phyloP scores from a whole-genome alignment of 441 rosid genomes.

The Euphorbia schlechtendalii region DNA sequence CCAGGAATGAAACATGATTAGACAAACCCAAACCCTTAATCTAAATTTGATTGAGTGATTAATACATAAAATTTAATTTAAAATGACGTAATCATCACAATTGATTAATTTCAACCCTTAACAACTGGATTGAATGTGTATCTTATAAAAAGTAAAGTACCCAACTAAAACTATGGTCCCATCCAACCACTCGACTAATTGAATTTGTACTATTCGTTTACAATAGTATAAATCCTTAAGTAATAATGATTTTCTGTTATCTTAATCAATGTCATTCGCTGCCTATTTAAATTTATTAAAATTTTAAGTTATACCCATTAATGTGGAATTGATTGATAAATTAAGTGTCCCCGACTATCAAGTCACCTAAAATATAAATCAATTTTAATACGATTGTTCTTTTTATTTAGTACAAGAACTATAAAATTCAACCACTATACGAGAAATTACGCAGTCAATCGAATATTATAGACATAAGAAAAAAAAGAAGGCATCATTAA shows the following conservation, averaged over 20 bases:
- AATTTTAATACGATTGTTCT: no score
- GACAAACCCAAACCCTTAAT: neutral
- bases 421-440: no score
- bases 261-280: neutral
- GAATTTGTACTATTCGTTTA: neutral
- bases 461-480: neutral
- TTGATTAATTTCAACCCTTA: neutral
- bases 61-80: neutral
- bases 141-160: neutral
- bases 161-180: neutral
- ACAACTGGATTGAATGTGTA: neutral
- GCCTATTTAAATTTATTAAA: neutral
- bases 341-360: no score
- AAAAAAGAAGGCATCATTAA: neutral
- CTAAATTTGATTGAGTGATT: neutral
- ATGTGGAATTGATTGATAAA: no score
- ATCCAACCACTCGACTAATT: neutral
- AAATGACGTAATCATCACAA: neutral
- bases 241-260: neutral
- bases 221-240: neutral
- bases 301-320: no score
- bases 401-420: no score
- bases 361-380: no score
- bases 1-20: neutral
- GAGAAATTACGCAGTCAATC: neutral